phyloP scores from a whole-genome alignment of 305 asterid species.

The Solanum hybrid region DNA sequence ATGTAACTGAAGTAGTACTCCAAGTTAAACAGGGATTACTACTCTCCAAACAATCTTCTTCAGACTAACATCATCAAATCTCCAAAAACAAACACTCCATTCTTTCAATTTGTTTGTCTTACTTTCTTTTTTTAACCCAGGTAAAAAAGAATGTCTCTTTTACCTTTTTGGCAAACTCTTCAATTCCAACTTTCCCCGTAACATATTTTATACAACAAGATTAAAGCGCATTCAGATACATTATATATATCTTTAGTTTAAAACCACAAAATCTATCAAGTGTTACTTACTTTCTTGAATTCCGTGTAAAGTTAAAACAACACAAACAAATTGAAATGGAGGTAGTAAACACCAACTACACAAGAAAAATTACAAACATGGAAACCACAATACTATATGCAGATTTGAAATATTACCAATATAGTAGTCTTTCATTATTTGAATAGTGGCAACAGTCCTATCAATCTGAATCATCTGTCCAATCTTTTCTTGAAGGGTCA shows the following conservation, averaged over 20 bases:
- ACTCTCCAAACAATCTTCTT: background rate
- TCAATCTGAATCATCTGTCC: slow-evolving; percentile 96
- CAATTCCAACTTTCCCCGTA: background rate
- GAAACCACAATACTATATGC: background rate
- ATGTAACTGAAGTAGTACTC: background rate
- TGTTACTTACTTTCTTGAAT: background rate
- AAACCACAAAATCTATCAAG: background rate
- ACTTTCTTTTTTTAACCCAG: background rate
- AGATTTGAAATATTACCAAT: slow-evolving; percentile 40
- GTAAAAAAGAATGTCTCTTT: background rate
- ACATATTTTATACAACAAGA: background rate
- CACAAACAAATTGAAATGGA: background rate
- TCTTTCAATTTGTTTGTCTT: background rate
- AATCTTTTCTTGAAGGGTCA: slow-evolving; percentile 74
- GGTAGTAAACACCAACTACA: background rate
- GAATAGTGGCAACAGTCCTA: slow-evolving; percentile 52
- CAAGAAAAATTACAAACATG: background rate
- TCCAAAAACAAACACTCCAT: background rate
- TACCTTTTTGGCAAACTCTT: background rate
- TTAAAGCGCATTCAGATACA: background rate
- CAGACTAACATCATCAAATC: background rate
- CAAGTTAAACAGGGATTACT: background rate
- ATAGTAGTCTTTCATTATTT: slow-evolving; percentile 43
- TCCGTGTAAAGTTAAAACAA: background rate
- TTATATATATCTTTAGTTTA: background rate